Conservation (phyloP, 495 filamentous ascomycete genomes). For the Amorphotheca resinae region DNA sequence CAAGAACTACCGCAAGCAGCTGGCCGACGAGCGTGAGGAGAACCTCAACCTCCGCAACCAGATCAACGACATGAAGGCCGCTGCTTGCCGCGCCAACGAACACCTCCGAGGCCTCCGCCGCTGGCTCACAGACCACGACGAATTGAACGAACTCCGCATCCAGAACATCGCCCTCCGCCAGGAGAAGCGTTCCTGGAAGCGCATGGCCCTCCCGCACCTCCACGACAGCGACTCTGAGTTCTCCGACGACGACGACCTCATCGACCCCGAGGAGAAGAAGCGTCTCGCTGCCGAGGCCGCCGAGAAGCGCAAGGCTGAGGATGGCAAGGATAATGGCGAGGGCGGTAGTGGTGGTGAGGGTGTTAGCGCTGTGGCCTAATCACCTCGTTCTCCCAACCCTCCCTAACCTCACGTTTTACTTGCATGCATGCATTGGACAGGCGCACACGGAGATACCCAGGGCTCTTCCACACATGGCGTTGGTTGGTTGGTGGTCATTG, state of each 20-base stretch:
- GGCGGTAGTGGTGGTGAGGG: slow-evolving; percentile 2
- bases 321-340: slow-evolving; percentile 12
- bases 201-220: slow-evolving; percentile 38
- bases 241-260: slow-evolving; percentile 43
- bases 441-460: too few relatives aligned
- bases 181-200: slow-evolving; percentile 42
- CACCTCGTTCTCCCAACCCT: too few relatives aligned
- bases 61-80: slow-evolving; percentile 43
- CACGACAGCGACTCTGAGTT: slow-evolving; percentile 38
- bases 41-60: slow-evolving; percentile 42
- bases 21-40: slow-evolving; percentile 43
- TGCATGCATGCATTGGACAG: too few relatives aligned
- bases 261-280: slow-evolving; percentile 39
- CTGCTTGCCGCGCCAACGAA: slow-evolving; percentile 36
- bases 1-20: slow-evolving; percentile 40
- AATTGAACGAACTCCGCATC: slow-evolving; percentile 33
- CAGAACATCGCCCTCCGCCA: slow-evolving; percentile 31
- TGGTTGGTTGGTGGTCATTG: too few relatives aligned
- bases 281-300: slow-evolving; percentile 5
- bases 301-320: slow-evolving; percentile 14
- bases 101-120: slow-evolving; percentile 35
- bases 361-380: background rate
- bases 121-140: slow-evolving; percentile 33
- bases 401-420: too few relatives aligned
- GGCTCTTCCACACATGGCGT: too few relatives aligned